Base-by-base conservation (phyloP, 2,329 filamentous ascomycete genomes). In the Phaeophleospora eucalypticola region DNA sequence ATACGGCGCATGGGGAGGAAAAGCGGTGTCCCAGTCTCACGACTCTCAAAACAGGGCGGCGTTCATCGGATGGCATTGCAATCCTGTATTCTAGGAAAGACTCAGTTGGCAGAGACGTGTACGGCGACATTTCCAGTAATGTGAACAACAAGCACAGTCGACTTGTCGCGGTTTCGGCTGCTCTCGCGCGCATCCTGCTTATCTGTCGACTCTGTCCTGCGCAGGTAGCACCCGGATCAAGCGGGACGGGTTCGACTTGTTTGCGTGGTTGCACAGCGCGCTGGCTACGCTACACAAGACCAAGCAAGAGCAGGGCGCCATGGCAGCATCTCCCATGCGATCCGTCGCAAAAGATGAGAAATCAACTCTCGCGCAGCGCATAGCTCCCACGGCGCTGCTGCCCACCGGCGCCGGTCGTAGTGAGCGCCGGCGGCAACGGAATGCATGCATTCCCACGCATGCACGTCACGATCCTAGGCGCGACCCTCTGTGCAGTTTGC, bases 391-490 rank as follows among this genome's bases (percentile, higher is more conserved):
- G n/a, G n/a, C n/a, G n/a, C n/a, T n/a, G n/a, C n/a, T n/a, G n/a
- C n/a, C n/a, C n/a, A n/a, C n/a, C n/a, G n/a, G n/a, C n/a, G n/a
- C n/a, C n/a, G n/a, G n/a, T n/a, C n/a, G n/a, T n/a, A n/a, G n/a
- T n/a, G n/a, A n/a, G n/a, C n/a, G n/a, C n/a, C n/a, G n/a, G n/a
- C n/a, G n/a, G n/a, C n/a, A n/a, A n/a, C n/a, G n/a, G n/a, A n/a
- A n/a, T n/a, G 24, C 24, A 29, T 29, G 24, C 24, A 29, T 19
- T 39, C 37, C 24, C 24, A 29, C 24, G 24, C n/a, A 27, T 43
- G 41, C 41, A 43, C 41, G 32, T 43, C 41, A 43, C 41, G 32
- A 43, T 43, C 41, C 41, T 36, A 14, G 41, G 14, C 12, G 24
- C 6, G 6, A 7, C 3, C 36, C 3, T n/a, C 17, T 38, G n/a